Evolutionary conservation across 345 rosid genomes (phyloP).

Genomic region (Lumnitzera racemosa): DNA sequence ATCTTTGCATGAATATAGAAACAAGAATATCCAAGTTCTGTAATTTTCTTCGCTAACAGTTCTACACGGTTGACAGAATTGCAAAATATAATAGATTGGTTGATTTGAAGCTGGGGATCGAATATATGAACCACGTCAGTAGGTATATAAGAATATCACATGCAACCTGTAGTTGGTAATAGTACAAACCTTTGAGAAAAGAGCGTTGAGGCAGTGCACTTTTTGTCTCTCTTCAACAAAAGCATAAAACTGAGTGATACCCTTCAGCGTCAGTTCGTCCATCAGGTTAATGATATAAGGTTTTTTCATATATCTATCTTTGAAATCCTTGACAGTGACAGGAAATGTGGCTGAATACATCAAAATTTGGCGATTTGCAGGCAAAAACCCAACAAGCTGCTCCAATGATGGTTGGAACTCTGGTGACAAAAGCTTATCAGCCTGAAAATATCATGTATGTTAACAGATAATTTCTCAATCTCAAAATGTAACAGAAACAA

Average conservation of each 20-base stretch:
- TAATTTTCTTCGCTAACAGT: constrained; percentile 94
- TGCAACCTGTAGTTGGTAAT: constrained; percentile 2
- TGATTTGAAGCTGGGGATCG: constrained; percentile 85
- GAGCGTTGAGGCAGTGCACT: constrained; percentile 98
- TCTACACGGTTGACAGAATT: constrained; percentile 98
- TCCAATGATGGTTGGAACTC: constrained; percentile 97
- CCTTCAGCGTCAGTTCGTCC: constrained; percentile 98
- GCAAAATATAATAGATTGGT: constrained; percentile 97
- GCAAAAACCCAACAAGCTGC: constrained; percentile 86
- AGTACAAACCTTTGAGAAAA: constrained; percentile 84
- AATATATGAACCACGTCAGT: not conserved
- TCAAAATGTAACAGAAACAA: no score
- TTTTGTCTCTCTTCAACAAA: constrained; percentile 99
- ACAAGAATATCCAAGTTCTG: constrained; percentile 99
- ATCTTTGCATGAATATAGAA: constrained; percentile 98
- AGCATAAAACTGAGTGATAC: constrained; percentile 95
- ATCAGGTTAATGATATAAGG: constrained; percentile 95
- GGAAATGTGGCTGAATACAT: constrained; percentile 99
- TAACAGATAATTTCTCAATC: no score
- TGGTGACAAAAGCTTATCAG: constrained; percentile 95
- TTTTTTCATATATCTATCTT: constrained; percentile 78
- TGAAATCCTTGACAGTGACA: constrained; percentile 95
- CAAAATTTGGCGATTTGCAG: constrained; percentile 75
- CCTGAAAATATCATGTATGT: constrained; percentile 38
- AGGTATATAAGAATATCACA: no score